Conservation (phyloP, 148 eudicot genomes). For the Cornus suecica region DNA sequence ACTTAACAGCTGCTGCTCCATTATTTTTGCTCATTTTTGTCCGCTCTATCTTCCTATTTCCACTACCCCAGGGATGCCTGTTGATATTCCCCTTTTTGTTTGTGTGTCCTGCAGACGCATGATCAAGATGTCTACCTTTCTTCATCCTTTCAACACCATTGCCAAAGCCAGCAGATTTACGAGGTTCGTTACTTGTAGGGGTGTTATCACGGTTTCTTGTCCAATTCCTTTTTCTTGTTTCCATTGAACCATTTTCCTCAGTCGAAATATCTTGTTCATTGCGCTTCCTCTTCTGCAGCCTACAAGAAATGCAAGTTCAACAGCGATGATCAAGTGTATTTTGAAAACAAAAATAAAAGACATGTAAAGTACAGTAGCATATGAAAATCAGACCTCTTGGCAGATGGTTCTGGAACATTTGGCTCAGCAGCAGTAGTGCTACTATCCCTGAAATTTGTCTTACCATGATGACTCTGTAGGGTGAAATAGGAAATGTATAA, state of each 20-base stretch:
- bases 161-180: constrained; percentile 16
- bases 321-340: background rate
- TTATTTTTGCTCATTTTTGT: constrained; percentile 14
- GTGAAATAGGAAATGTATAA: constrained; percentile 6
- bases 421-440: constrained; percentile 26
- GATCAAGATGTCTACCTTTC: constrained; percentile 17
- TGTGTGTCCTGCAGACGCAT: constrained; percentile 11
- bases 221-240: constrained; percentile 34
- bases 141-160: constrained; percentile 15
- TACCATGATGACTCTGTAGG: constrained; percentile 77
- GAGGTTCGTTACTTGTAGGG: constrained; percentile 13
- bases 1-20: background rate
- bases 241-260: constrained; percentile 27
- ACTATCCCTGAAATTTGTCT: constrained; percentile 44
- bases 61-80: constrained; percentile 8
- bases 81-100: constrained; percentile 20
- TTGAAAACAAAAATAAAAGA: background rate
- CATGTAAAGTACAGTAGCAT: background rate
- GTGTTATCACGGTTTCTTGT: constrained; percentile 14
- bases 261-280: constrained; percentile 25
- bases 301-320: constrained; percentile 12
- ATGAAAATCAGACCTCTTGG: constrained; percentile 38
- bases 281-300: constrained; percentile 42
- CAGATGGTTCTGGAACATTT: constrained; percentile 28
- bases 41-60: constrained; percentile 13